Evolutionary conservation across 2,329 filamentous ascomycete genomes (phyloP).

Genomic region (Xylaria arbuscula): DNA sequence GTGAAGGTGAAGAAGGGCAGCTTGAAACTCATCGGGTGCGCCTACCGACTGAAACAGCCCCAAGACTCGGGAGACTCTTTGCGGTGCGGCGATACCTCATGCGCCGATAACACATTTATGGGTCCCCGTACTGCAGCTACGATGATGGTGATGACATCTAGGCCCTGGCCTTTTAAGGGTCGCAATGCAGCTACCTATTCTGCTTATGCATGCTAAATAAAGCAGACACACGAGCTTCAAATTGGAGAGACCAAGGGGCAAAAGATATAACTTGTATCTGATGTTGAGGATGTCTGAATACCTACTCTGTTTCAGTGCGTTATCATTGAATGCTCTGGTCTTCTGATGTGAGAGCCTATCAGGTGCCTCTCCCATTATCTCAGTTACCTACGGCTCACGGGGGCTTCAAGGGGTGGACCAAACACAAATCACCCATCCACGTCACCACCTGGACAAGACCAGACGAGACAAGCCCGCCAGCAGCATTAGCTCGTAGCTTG

Average conservation of each 20-base stretch:
- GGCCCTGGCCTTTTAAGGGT: neutral
- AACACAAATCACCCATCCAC: conserved; percentile 17
- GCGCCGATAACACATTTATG: conserved; percentile 3
- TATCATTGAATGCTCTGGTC: too few relatives aligned
- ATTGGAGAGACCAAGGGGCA: neutral
- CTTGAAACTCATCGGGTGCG: conserved; percentile 16
- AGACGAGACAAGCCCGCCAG: neutral
- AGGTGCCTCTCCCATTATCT: neutral
- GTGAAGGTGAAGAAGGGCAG: neutral
- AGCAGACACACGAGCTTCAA: neutral
- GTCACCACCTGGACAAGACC: conserved; percentile 8
- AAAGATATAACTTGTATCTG: too few relatives aligned
- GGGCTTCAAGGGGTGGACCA: neutral
- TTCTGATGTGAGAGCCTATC: neutral
- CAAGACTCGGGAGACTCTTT: neutral
- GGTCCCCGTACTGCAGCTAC: neutral
- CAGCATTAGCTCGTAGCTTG: neutral
- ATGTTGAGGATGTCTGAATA: too few relatives aligned
- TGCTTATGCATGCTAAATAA: conserved; percentile 12
- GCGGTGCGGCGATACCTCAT: neutral
- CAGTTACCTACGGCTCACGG: neutral
- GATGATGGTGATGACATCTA: neutral
- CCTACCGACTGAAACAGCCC: conserved; percentile 29
- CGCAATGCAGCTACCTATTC: conserved; percentile 5
- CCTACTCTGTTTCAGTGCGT: too few relatives aligned